These are phyloP conservation scores for Eucalyptus camaldulensis DNA, from an alignment of 345 rosid species.

Conservation along the genomic window DNA sequence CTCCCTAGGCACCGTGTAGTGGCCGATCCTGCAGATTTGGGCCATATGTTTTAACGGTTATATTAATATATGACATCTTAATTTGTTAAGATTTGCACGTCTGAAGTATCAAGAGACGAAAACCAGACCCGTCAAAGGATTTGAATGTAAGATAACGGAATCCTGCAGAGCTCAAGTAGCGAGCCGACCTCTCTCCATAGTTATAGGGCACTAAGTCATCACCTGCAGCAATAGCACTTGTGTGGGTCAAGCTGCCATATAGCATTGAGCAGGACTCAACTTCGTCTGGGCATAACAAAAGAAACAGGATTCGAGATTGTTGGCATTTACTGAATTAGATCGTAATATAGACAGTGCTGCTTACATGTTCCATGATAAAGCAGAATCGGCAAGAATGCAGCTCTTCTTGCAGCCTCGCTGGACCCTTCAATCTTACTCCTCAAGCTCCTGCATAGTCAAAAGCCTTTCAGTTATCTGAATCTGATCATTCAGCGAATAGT, in stretches of 20 bases:
- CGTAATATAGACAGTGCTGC: not conserved
- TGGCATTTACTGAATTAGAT: not conserved
- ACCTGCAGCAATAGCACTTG: constrained; percentile 18
- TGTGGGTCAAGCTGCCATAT: not conserved
- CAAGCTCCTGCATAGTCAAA: constrained; percentile 21
- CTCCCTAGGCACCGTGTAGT: constrained; percentile 81
- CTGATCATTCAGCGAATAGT: not conserved
- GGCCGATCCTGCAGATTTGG: constrained; percentile 62
- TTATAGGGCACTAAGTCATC: constrained; percentile 71
- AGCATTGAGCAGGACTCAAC: not conserved
- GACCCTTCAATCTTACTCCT: constrained; percentile 52
- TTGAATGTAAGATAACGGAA: constrained; percentile 59
- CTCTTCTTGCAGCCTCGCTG: constrained; percentile 53
- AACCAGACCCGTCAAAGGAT: constrained; percentile 56
- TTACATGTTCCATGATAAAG: constrained; percentile 60
- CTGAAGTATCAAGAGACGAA: not conserved
- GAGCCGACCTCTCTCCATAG: constrained; percentile 78
- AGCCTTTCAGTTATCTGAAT: not conserved
- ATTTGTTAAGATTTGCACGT: not conserved
- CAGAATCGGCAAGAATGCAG: constrained; percentile 50
- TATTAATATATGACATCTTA: not conserved
- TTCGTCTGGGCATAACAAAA: not conserved
- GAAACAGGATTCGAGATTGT: not conserved
- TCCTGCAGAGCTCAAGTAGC: constrained; percentile 44
- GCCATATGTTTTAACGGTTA: not conserved